Evolutionary conservation across 345 rosid species (phyloP).

Genomic region (thale cress (Arabidopsis thaliana)): TAIR10.1 NC_003071.7:15473001-15473500

Average conservation of each 20-base stretch:
- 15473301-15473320: too few species aligned
- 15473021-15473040: constrained; percentile 62
- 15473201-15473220: constrained; percentile 91
- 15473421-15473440: constrained; percentile 36
- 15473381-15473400: not conserved
- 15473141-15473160: constrained; percentile 98
- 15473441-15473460: constrained; percentile 42
- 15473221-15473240: constrained; percentile 93
- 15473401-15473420: not conserved
- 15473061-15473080: constrained; percentile 70
- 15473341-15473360: not conserved
- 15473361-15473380: constrained; percentile 6
- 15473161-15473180: constrained; percentile 96
- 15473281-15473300: too few species aligned
- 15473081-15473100: constrained; percentile 86
- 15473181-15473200: constrained; percentile 71
- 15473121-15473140: constrained; percentile 98
- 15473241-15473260: not conserved
- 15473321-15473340: too few species aligned
- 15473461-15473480: constrained; percentile 40
- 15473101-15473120: constrained; percentile 97
- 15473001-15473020: constrained; percentile 72
- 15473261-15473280: too few species aligned
- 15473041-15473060: constrained; percentile 86
- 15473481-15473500: constrained; percentile 27